These are phyloP conservation scores for Lentinula novae-zelandiae DNA, from an alignment of 1,284 basidiomycete genomes.

Conservation along the genomic window DNA sequence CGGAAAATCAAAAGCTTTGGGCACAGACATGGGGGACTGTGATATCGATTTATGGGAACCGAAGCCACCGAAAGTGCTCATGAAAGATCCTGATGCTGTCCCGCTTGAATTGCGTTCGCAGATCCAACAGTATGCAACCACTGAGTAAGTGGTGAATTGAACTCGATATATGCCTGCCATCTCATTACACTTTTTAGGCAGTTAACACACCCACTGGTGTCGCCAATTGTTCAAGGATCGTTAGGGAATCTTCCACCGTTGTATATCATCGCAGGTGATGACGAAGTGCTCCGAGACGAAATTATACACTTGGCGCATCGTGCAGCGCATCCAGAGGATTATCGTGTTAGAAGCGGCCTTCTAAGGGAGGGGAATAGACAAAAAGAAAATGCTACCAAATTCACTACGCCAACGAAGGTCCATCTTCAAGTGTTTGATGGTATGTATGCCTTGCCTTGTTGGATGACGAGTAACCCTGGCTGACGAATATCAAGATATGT, in stretches of 20 bases:
- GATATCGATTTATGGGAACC: constrained; percentile 46
- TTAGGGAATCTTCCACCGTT: constrained; percentile 81
- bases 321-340: constrained; percentile 72
- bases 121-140: constrained; percentile 83
- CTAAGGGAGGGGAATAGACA: constrained; percentile 44
- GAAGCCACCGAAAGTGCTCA: constrained; percentile 55
- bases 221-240: constrained; percentile 73
- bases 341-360: constrained; percentile 61
- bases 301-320: constrained; percentile 82
- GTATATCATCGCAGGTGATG: constrained; percentile 75
- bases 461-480: neutral
- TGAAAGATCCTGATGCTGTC: constrained; percentile 42
- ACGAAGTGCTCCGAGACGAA: constrained; percentile 81
- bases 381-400: constrained; percentile 48
- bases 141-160: constrained; percentile 41
- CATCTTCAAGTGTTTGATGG: constrained; percentile 72
- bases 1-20: neutral
- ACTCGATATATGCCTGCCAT: neutral
- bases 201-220: constrained; percentile 77
- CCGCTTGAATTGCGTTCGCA: constrained; percentile 58
- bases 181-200: constrained; percentile 42
- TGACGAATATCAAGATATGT: constrained; percentile 42
- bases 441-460: constrained; percentile 6
- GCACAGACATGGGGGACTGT: constrained; percentile 19
- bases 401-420: constrained; percentile 70